Conservation (phyloP, 2,329 filamentous ascomycete genomes). For the Beauveria australis region DNA sequence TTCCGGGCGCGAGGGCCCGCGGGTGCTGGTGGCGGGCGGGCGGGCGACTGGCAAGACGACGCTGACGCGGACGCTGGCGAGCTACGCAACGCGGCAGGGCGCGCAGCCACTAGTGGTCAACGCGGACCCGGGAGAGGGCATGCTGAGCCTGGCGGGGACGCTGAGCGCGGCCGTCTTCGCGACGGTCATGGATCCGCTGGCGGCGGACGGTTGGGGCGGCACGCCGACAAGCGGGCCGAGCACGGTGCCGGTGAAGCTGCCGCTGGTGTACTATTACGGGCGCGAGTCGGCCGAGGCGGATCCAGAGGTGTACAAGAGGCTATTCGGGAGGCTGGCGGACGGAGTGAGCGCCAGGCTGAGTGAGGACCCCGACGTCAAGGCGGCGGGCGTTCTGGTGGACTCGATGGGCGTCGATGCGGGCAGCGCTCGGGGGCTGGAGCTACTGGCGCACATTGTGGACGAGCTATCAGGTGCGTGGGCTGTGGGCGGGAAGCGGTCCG, state of each 20-base stretch:
- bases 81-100: conserved; percentile 68
- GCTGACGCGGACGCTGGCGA: conserved; percentile 65
- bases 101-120: conserved; percentile 77
- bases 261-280: conserved; percentile 85
- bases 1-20: conserved; percentile 61
- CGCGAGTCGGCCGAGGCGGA: conserved; percentile 65
- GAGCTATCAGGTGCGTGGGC: conserved; percentile 41
- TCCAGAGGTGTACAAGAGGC: conserved; percentile 59
- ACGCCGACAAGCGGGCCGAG: conserved; percentile 88
- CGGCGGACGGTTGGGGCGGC: conserved; percentile 78
- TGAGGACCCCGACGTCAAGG: conserved; percentile 63
- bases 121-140: conserved; percentile 71
- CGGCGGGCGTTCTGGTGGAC: conserved; percentile 78
- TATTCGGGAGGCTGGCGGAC: conserved; percentile 69
- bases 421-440: conserved; percentile 61
- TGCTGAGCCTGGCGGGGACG: conserved; percentile 71
- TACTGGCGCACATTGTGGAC: conserved; percentile 66
- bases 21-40: conserved; percentile 77
- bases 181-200: conserved; percentile 72
- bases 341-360: conserved; percentile 69
- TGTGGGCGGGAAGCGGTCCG: not conserved
- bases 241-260: conserved; percentile 81
- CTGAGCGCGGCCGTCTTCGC: conserved; percentile 81
- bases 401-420: conserved; percentile 62
- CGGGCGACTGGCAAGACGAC: conserved; percentile 77